These are phyloP conservation scores for Mycosphaerelloides madeirae DNA, from an alignment of 2,329 filamentous ascomycete genomes.

Conservation along the genomic window DNA sequence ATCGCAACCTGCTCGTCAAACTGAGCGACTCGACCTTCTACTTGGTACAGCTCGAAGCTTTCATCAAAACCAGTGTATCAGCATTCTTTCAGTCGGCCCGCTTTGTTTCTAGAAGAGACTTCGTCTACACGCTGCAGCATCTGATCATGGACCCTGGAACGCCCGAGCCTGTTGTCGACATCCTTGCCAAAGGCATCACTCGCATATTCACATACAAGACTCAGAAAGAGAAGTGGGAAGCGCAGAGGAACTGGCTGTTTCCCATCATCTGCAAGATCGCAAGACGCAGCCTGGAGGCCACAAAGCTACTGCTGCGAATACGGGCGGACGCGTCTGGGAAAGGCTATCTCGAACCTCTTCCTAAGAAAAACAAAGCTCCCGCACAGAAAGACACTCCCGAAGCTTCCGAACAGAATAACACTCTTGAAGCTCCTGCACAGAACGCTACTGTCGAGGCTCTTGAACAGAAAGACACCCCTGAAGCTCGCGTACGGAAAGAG, in stretches of 20 bases:
- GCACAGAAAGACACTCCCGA: no score
- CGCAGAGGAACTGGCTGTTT: constrained; percentile 22
- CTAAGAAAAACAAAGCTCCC: neutral
- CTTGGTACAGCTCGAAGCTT: constrained; percentile 16
- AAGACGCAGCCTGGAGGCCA: constrained; percentile 17
- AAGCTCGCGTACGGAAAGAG: no score
- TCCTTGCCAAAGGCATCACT: constrained; percentile 19
- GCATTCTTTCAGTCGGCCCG: constrained; percentile 20
- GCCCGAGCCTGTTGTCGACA: constrained; percentile 11
- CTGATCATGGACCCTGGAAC: constrained; percentile 12
- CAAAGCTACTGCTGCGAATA: constrained; percentile 17
- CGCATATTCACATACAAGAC: constrained; percentile 21
- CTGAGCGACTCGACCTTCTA: constrained; percentile 17
- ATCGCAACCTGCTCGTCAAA: constrained; percentile 15
- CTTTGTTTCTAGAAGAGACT: constrained; percentile 13
- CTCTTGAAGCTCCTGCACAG: no score
- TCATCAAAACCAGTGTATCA: constrained; percentile 17
- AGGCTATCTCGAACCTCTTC: constrained; percentile 15
- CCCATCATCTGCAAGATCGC: constrained; percentile 19
- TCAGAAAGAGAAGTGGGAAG: constrained; percentile 22
- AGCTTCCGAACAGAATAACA: no score
- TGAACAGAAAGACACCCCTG: neutral
- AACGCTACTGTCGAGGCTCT: neutral
- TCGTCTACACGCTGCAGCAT: constrained; percentile 14
- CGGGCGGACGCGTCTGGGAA: constrained; percentile 19